Evolutionary conservation across 1,284 basidiomycete genomes (phyloP), one percentile per base, ranked within the genome.

Genomic region (Cutaneotrichosporon mucoides): DNA sequence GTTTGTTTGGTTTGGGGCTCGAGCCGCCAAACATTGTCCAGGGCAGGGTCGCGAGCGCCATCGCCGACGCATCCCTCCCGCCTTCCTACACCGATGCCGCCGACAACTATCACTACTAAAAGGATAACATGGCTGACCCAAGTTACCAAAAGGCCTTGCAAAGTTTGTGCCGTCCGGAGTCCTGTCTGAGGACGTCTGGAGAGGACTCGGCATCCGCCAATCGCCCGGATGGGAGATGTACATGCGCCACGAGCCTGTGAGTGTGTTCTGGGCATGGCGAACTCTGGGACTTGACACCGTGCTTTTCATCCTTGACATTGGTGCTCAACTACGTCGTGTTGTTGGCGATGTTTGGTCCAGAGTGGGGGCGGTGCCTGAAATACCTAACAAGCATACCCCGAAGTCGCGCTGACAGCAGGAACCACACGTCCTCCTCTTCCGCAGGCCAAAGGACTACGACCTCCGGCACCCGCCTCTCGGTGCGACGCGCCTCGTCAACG

Each of bases 161-260:
- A 72, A 76, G 59, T 79, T 69, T 57, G 65, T 73, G 33, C 78
- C 78, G 13, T 63, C 74, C 7, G 78, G 78, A 24, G 68, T 79
- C 13, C 72, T 73, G 49, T 51, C 72, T 4, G 78, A 79, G 61
- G 73, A 76, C 52, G 68, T 73, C 15, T 79, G 78, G 78, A 64
- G 78, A 57, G 74, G 75, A 13, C 68, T 79, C 35, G 78, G 78
- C 6, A 76, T 79, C 54, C 68, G 76, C 56, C 78, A 79, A 60
- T 75, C 73, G 42, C 75, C 75, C 48, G 77, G 78, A 56, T 79
- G 78, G 78, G 73, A 79, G 66, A 78, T 78, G 76, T 79, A 79
- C 70, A 76, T 79, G 72, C 71, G 78, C 24, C 78, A 79, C 52
- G 76, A 77, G 36, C 75, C 75, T 56, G 75, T 76, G 45, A 70